A percentile compares a stretch with the other conserved stretches of the same genome.
These are phyloP conservation scores for Ceratobasidium sp. DNA, from an alignment of 1,284 basidiomycete species.

Conservation along the genomic window DNA sequence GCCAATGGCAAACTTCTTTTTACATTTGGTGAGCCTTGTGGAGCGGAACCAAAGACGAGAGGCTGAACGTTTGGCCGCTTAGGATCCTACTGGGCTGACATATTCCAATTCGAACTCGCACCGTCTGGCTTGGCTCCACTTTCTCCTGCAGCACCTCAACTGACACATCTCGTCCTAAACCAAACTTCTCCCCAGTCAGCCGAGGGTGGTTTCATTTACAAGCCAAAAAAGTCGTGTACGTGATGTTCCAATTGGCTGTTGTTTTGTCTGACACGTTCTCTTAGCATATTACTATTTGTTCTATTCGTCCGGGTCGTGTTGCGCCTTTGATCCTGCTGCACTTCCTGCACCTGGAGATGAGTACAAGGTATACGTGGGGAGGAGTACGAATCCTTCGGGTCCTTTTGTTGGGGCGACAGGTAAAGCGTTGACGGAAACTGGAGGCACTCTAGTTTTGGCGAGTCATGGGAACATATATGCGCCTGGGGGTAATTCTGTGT, in stretches of 20 bases:
- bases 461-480: conserved; percentile 52
- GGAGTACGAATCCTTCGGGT: conserved; percentile 48
- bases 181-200: conserved; percentile 40
- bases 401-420: conserved; percentile 49
- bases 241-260: neutral
- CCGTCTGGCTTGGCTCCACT: conserved; percentile 39
- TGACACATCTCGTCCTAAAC: conserved; percentile 36
- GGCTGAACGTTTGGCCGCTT: neutral
- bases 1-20: conserved; percentile 27
- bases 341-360: conserved; percentile 47
- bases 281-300: conserved; percentile 38
- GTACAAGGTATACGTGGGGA: conserved; percentile 49
- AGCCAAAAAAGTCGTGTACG: conserved; percentile 24
- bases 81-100: conserved; percentile 41
- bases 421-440: conserved; percentile 45
- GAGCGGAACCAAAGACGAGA: neutral
- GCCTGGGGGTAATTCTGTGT: conserved; percentile 46
- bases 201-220: conserved; percentile 40
- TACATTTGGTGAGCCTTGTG: conserved; percentile 25
- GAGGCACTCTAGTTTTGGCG: conserved; percentile 50
- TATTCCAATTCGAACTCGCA: conserved; percentile 39
- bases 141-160: conserved; percentile 17
- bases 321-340: conserved; percentile 36
- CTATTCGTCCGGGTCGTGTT: conserved; percentile 38
- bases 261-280: neutral